Base-by-base conservation (phyloP, 441 rosid species). In the Capsella rubella region DNA sequence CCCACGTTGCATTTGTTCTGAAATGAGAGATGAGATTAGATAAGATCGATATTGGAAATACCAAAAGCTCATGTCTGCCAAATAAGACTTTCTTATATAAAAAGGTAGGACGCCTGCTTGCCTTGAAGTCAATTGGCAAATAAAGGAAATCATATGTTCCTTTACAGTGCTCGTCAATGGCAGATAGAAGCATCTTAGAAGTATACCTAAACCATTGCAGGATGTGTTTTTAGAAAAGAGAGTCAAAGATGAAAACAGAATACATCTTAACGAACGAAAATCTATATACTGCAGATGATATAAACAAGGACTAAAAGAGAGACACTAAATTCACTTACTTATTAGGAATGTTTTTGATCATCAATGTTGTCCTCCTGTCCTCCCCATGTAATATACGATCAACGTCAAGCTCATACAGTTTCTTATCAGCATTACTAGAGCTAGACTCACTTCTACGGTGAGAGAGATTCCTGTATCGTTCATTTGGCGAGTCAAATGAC, bases 41-140 rank as follows among this genome's bases (percentile, higher is more conserved):
- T 39, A 10, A n/a, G 56, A 39, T 4, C 8, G 0, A 31, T 34
- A 51, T 32, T 55, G 31, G 34, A 15, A 53, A 66, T 6, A 62
- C n/a, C 42, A 58, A 59, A 58, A 64, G 7, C 71, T 57, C 55
- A n/a, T 16, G 1, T n/a, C 37, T 21, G 21, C 56, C 42, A 51
- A 50, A 56, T 50, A 43, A 54, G 40, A 32, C 27, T 42, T 53
- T 57, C 39, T 16, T 55, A 46, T 35, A 71, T 13, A 3, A 8
- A 34, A 58, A 49, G 42, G 52, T 53, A 43, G 59, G 50, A 64
- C 18, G 56, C 67, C 31, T 50, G 71, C 88, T 79, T 84, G 71
- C 94, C 89, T 89, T 89, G 78, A 89, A 87, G 78, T 89, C 94
- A 77, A 89, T 89, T 52, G 94, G 94, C 84, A 89, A 75, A 81